These are phyloP conservation scores for Artomyces pyxidatus DNA, from an alignment of 768 basidiomycete genomes.

Conservation along the genomic window DNA sequence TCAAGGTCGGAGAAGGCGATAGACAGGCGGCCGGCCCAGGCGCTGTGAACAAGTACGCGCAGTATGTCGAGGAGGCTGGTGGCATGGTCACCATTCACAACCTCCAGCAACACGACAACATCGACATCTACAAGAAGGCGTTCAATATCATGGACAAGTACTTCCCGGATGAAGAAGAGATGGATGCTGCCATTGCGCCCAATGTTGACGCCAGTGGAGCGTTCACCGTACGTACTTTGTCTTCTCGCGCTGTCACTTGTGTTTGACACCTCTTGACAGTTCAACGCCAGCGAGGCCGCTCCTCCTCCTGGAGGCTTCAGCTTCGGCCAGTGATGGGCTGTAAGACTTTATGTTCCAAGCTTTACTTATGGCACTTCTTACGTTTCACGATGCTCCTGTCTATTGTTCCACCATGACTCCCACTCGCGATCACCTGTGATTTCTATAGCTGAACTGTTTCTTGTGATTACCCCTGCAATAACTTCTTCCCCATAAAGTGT, in stretches of 20 bases:
- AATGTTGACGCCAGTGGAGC: constrained; percentile 65
- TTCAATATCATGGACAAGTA: constrained; percentile 98
- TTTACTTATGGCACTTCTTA: constrained; percentile 2
- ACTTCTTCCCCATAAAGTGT: neutral
- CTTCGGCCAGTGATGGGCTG: constrained; percentile 61
- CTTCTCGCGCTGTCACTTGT: neutral
- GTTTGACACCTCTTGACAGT: constrained; percentile 33
- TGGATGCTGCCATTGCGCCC: constrained; percentile 72
- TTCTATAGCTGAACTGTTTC: constrained; percentile 4
- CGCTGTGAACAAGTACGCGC: constrained; percentile 85
- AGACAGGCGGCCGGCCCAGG: constrained; percentile 76
- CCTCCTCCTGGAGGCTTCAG: constrained; percentile 96
- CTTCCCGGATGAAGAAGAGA: constrained; percentile 96
- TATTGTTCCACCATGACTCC: constrained; percentile 9
- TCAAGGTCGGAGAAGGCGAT: constrained; percentile 96
- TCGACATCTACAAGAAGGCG: constrained; percentile 99
- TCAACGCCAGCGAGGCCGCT: constrained; percentile 78
- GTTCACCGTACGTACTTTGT: constrained; percentile 51
- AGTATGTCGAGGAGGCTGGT: constrained; percentile 94
- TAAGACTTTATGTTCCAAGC: neutral
- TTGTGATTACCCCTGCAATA: constrained; percentile 12
- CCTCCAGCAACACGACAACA: constrained; percentile 97
- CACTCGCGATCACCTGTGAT: constrained; percentile 8
- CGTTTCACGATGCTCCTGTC: neutral
- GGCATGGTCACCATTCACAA: constrained; percentile 99